A percentile compares a stretch with the other conserved stretches of the same genome.
These are phyloP conservation scores for Avena eriantha DNA, from an alignment of 176 grass and related monocot species.

Conservation along the genomic window DNA sequence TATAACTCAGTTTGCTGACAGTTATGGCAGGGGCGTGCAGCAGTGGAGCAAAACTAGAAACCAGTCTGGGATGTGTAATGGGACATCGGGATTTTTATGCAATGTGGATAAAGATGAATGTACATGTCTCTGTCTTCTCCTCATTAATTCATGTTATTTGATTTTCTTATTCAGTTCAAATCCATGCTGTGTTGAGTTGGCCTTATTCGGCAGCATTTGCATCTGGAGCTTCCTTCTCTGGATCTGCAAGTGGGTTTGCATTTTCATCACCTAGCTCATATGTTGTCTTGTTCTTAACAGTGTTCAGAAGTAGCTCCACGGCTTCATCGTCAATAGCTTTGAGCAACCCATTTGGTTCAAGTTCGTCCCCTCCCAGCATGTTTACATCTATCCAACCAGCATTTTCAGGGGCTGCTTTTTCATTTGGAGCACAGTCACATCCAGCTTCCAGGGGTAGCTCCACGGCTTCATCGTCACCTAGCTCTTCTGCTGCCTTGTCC, in stretches of 20 bases:
- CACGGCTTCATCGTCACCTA: too few relatives aligned
- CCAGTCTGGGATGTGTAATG: too few relatives aligned
- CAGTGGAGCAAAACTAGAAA: too few relatives aligned
- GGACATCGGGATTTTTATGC: too few relatives aligned
- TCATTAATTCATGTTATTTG: too few relatives aligned
- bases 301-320: constrained; percentile 31
- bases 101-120: too few relatives aligned
- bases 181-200: too few relatives aligned
- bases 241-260: constrained; percentile 39
- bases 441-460: not conserved
- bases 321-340: constrained; percentile 44
- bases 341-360: constrained; percentile 54
- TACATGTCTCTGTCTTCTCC: too few relatives aligned
- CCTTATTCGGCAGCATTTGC: constrained; percentile 44
- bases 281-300: constrained; percentile 31
- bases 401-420: constrained; percentile 51
- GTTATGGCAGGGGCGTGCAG: too few relatives aligned
- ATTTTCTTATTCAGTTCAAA: too few relatives aligned
- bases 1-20: too few relatives aligned
- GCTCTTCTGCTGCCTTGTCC: too few relatives aligned
- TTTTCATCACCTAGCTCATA: constrained; percentile 61
- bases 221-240: constrained; percentile 42
- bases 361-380: constrained; percentile 45
- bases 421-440: constrained; percentile 50
- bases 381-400: constrained; percentile 57